Evolutionary conservation across 805 yeast species (phyloP).

Genomic region (Cyberlindnera xishuangbannaensis): DNA sequence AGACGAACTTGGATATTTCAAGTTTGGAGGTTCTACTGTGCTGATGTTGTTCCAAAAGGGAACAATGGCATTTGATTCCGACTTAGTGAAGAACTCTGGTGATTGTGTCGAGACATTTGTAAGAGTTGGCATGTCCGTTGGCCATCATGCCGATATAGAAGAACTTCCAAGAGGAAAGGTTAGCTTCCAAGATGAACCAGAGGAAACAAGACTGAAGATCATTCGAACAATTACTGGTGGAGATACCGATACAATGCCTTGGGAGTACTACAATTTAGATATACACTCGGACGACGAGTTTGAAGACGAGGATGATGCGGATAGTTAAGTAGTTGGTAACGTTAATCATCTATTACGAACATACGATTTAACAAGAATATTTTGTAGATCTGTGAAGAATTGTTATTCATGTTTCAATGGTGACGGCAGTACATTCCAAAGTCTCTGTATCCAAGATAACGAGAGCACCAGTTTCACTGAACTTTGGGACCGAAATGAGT

Average conservation of each 20-base stretch:
- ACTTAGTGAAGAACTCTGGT: conserved; percentile 60
- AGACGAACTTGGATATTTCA: conserved; percentile 89
- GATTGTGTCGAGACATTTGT: conserved; percentile 76
- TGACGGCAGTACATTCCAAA: conserved; percentile 48
- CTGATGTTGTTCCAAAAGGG: conserved; percentile 54
- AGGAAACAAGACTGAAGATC: conserved; percentile 41
- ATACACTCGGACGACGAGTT: conserved; percentile 9
- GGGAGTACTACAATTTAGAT: conserved; percentile 23
- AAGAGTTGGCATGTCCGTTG: conserved; percentile 88
- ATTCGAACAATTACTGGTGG: conserved; percentile 58
- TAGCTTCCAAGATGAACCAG: conserved; percentile 41
- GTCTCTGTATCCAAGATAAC: conserved; percentile 57
- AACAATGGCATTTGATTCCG: conserved; percentile 60
- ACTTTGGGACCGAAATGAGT: conserved; percentile 66
- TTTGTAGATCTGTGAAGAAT: no score
- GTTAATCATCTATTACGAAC: no score
- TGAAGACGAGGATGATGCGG: conserved; percentile 1
- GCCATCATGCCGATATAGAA: conserved; percentile 50
- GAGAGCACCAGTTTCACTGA: conserved; percentile 56
- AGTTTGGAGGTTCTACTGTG: conserved; percentile 93
- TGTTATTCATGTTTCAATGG: conserved; percentile 11
- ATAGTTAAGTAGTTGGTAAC: no score
- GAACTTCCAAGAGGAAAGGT: conserved; percentile 46
- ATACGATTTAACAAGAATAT: no score
- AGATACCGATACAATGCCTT: conserved; percentile 21